Base-by-base conservation (phyloP, 495 filamentous ascomycete genomes). In the Hypoxylon intermedium region DNA sequence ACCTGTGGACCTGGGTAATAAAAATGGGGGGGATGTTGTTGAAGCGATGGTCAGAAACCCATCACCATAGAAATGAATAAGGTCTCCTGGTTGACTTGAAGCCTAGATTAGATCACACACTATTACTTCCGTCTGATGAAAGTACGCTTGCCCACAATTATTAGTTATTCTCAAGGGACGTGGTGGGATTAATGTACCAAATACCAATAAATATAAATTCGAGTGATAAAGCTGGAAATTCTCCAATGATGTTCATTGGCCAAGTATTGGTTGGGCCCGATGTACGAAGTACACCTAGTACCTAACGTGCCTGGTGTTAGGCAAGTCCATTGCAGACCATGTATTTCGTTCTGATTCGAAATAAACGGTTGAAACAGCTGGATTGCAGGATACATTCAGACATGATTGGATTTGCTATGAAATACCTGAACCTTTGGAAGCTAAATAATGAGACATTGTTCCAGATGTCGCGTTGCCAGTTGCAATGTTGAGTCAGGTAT, bases 181-280 rank as follows among this genome's bases (percentile, higher is more conserved):
- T 53, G 41, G 57, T 53, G 18, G 41, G 49, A 60, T 53, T 53
- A 31, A 33, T 28, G 34, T 48, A 60, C 48, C 42, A n/a, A 47
- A 47, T 46, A 41, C 41, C 41, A 43, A 40, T 7, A 37, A 43
- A 21, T 13, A 38, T 53, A 49, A 53, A 21, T n/a, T n/a, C n/a
- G n/a, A 19, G 41, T 55, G 41, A 37, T 38, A 54, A 50, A 54
- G 30, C 48, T 48, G 36, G 9, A 28, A 43, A 54, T 44, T 16
- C 23, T 21, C 16, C 4, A 48, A 44, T n/a, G 3, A 12, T 30
- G 13, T 44, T 49, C 12, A 61, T 61, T 61, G 58, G 58, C 19
- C 5, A 43, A 18, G 18, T 1, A 34, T 11, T 18, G n/a, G 24
- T 18, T 48, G 36, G 40, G 19, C 37, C 58, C 33, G 34, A 34